Evolutionary conservation across 2,329 filamentous ascomycete species (phyloP), one percentile per base, ranked within the genome.

Genomic region (Neofusicoccum cordaticola): DNA sequence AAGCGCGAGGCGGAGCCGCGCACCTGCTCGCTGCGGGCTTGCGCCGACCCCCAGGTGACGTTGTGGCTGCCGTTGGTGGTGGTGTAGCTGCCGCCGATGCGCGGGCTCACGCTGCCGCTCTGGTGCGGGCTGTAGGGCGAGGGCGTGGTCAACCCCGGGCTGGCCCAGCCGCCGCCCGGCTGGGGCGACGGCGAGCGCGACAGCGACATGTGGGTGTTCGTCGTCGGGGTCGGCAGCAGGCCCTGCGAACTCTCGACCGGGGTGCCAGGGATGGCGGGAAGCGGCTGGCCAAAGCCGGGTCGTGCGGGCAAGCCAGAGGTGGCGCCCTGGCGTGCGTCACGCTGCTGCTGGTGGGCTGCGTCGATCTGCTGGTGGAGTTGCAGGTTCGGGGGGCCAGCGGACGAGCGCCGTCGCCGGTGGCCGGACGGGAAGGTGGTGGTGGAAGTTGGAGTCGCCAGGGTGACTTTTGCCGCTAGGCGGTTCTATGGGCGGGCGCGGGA

Each of bases 141-240:
- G 68, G 86, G 88, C 66, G 90, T 88, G 73, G 87, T 90, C 74
- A 92, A 84, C 68, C 89, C 91, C 64, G 90, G 92, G 79, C 90
- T 95, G 64, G 91, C 88, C 93, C 94, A 97, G 71, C 93, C 93
- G 74, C 92, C 92, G 72, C 90, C 90, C 67, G 88, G 90, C 68
- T 88, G 85, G 67, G 93, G 94, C 64, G 92, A 97, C 58, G 93
- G 92, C 74, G 92, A 96, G 79, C 92, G 88, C 70, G 93, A 95
- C 68, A 94, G 81, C 70, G 91, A 91, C 93, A 97, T 97, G 72
- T 71, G 47, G 17, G 52, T 57, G 17, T 63, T 41, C 12, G 65
- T 62, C 37, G 44, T 62, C 17, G 66, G 66, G 9, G 63, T 61
- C 27, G 65, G 47, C 12, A 62, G 57, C 27, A 66, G 65, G 34